Evolutionary conservation across 176 grass and related monocot genomes (phyloP).

Genomic region (Typha latifolia): DNA sequence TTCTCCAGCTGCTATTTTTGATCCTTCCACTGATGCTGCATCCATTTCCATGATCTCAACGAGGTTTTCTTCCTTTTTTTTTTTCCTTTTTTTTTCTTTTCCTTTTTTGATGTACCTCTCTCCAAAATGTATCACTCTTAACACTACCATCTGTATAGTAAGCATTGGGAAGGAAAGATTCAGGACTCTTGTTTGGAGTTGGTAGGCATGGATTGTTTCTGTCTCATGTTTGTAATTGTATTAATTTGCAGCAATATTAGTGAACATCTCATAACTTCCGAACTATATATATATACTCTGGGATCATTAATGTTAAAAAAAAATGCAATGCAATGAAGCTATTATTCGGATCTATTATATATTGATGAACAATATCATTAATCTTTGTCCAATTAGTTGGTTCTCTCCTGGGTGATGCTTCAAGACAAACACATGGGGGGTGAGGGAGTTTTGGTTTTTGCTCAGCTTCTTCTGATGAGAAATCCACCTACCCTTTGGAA

Average conservation of each 20-base stretch:
- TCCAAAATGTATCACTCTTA: neutral
- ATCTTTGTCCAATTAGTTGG: no score
- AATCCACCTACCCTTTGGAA: constrained; percentile 38
- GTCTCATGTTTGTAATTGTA: neutral
- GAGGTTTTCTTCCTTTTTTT: no score
- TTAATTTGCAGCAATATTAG: constrained; percentile 17
- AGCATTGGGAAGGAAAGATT: neutral
- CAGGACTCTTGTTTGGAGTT: constrained; percentile 15
- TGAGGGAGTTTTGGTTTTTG: constrained; percentile 13
- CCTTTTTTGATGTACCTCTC: no score
- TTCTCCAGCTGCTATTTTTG: neutral
- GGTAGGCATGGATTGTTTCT: neutral
- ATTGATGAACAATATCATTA: no score
- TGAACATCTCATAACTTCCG: constrained; percentile 18
- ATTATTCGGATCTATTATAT: no score
- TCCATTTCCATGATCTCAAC: constrained; percentile 14
- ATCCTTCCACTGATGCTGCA: constrained; percentile 10
- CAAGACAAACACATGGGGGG: constrained; percentile 15
- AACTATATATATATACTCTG: constrained; percentile 27
- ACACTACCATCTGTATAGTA: constrained; percentile 35
- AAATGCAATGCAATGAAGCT: no score
- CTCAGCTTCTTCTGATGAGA: constrained; percentile 27
- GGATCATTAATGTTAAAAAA: no score
- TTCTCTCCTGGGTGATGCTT: no score
- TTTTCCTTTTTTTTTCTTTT: no score